Evolutionary conservation across 768 basidiomycete genomes (phyloP), one percentile per base, ranked within the genome.

Genomic region (Suillus subaureus): DNA sequence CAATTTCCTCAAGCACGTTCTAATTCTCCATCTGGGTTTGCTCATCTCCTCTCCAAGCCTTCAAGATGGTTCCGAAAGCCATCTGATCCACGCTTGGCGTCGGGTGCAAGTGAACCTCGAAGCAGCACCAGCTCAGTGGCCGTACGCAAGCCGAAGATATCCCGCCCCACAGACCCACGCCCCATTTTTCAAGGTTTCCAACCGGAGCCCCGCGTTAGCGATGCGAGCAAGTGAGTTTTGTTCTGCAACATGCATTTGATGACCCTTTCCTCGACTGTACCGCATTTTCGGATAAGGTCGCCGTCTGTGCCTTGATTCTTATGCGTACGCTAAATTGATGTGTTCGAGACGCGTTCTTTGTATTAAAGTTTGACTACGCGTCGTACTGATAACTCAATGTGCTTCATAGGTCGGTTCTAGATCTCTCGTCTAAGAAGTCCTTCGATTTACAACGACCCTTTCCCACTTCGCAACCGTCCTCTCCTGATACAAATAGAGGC

Each of bases 151-250:
- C 90, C 87, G 62, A 93, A 92, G 82, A 94, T 94, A 43, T 94
- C 93, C 39, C 87, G 89, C 55, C 92, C 92, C 1, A 92, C 91
- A 6, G 93, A 94, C 70, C 92, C 91, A 11, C 80, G 92, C 26
- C 93, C 91, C 3, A 89, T 94, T 62, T 76, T 90, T 68, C 69
- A 78, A 3, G 77, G 39, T 42, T 69, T 82, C 54, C 79, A 78
- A 68, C 71, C 74, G 23, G 87, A 90, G 68, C 79, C 78, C 2
- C 85, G 86, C 69, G 78, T 79, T 45, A 73, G 79, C 61, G 79
- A 82, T 65, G 83, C 84, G 68, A 79, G 80, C 73, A 83, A 82
- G 91, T 89, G 77, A 78, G 88, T 78, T 28, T 26, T 13, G 5
- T 11, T 58, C 51, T 62, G 11, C 12, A 55, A 12, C 54, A 1